Evolutionary conservation across 345 rosid species (phyloP).

Genomic region (Barbarea vulgaris): DNA sequence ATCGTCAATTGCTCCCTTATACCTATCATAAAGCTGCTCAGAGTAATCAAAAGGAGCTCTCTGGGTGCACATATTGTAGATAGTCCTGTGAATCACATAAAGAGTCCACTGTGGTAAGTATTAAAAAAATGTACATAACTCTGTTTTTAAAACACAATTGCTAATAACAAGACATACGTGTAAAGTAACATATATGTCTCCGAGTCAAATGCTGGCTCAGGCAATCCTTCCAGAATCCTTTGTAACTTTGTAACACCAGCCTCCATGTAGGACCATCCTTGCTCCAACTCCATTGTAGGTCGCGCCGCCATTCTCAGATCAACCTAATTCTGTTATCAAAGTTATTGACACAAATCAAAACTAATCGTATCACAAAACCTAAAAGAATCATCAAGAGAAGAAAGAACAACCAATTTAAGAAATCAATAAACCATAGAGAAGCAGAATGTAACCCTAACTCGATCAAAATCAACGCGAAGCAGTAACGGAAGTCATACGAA

Average conservation of each 20-base stretch:
- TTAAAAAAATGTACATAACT: too few relatives aligned
- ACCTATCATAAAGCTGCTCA: slow-evolving; percentile 64
- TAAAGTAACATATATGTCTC: slow-evolving; percentile 58
- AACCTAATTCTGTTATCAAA: neutral
- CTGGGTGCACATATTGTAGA: slow-evolving; percentile 73
- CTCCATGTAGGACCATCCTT: slow-evolving; percentile 66
- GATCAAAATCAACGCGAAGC: neutral
- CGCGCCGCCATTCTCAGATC: slow-evolving; percentile 40
- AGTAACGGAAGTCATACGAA: neutral
- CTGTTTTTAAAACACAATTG: too few relatives aligned
- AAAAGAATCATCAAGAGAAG: neutral
- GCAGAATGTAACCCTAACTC: neutral
- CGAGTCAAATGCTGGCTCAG: slow-evolving; percentile 48
- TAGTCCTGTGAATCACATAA: slow-evolving; percentile 37
- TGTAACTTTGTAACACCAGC: slow-evolving; percentile 57
- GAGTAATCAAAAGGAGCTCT: slow-evolving; percentile 65
- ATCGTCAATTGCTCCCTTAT: slow-evolving; percentile 45
- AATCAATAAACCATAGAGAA: neutral
- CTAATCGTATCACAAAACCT: neutral
- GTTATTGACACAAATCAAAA: neutral
- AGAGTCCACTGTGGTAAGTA: neutral
- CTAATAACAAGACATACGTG: slow-evolving; percentile 41
- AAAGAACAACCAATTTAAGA: neutral
- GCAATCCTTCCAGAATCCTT: slow-evolving; percentile 60
- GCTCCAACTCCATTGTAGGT: slow-evolving; percentile 43